Evolutionary conservation across 1,284 basidiomycete genomes (phyloP), one percentile per base, ranked within the genome.

Genomic region (Irpex lacteus): DNA sequence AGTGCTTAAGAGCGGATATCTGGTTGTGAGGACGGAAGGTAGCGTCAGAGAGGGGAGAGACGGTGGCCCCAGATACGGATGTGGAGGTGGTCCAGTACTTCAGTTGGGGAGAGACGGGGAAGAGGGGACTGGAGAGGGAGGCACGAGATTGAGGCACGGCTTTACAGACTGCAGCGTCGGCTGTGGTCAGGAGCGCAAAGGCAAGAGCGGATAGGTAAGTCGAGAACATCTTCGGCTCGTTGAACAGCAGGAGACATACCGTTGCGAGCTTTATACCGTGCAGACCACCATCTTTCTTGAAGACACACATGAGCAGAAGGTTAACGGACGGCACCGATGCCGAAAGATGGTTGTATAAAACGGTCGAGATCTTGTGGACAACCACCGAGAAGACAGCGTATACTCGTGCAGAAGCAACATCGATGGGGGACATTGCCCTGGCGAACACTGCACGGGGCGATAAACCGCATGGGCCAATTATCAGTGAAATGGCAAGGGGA

Each of bases 31-130:
- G 66, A 21, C 63, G 68, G 63, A 67, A 67, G 5, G 81, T 81
- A 34, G 63, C 62, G 66, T 83, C 81, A 6, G 76, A 72, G 62
- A 82, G 74, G 4, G 68, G 66, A 26, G 82, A 71, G 1, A 47
- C 40, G 40, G 40, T 47, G 40, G 78, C 69, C 36, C 72, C 69
- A 7, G 67, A 52, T 5, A 77, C 71, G 36, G 73, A 72, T 32
- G 75, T 67, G 19, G 70, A 69, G 1, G 79, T 81, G 13, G 81
- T 82, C 81, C 81, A 83, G 19, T 78, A 80, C 52, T 72, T 68
- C 59, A 69, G 67, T 37, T 63, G 69, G 63, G 61, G 72, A 6
- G 69, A 59, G 55, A 81, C 74, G 18, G 84, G 84, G 76, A 85
- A 85, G 59, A 85, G 77, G 21, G 56, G 55, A 26, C 59, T 61